These are phyloP conservation scores for Phaseolus lunatus DNA, from an alignment of 306 rosid genomes.

Conservation along the genomic window DNA sequence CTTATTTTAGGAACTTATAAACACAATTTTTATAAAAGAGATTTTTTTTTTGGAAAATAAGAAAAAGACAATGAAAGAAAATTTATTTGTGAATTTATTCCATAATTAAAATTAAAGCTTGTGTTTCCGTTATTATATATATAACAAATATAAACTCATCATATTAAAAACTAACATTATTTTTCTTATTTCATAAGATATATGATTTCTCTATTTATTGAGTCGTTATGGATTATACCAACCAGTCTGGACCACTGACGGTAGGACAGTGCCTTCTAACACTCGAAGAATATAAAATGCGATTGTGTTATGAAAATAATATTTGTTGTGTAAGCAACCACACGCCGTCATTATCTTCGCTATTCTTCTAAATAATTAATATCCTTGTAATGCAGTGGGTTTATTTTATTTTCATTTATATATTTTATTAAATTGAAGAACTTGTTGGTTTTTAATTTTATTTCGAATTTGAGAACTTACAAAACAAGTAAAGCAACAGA, in stretches of 20 bases:
- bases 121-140: too few species aligned
- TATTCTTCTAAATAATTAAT: not conserved
- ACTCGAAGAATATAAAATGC: slow-evolving; percentile 28
- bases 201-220: slow-evolving; percentile 30
- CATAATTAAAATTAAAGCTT: too few species aligned
- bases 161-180: too few species aligned
- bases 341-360: not conserved
- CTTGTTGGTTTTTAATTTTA: not conserved
- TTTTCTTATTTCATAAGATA: too few species aligned
- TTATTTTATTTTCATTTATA: not conserved
- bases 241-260: slow-evolving; percentile 55
- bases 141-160: too few species aligned
- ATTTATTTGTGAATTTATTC: too few species aligned
- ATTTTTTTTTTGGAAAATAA: too few species aligned
- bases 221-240: slow-evolving; percentile 42
- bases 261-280: slow-evolving; percentile 40
- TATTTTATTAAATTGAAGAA: not conserved
- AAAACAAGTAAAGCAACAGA: not conserved
- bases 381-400: not conserved
- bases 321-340: not conserved
- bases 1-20: too few species aligned
- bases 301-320: not conserved
- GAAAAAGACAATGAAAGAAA: too few species aligned
- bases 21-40: too few species aligned
- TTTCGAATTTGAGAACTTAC: not conserved